These are phyloP conservation scores for Venturia effusa DNA, from an alignment of 2,329 filamentous ascomycete genomes.

Conservation along the genomic window DNA sequence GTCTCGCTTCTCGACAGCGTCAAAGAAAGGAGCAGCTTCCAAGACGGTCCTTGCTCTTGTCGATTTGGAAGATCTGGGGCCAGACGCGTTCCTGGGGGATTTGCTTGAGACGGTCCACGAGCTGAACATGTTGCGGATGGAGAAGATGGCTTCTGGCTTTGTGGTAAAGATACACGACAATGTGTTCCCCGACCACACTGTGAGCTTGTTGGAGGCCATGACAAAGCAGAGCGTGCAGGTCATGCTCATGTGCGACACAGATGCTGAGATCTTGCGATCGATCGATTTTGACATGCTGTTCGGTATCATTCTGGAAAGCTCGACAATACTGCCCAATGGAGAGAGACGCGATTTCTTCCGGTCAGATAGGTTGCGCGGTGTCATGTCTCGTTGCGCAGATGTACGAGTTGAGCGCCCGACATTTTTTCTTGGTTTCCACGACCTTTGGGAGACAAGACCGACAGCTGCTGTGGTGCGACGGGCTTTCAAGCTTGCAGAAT, in stretches of 20 bases:
- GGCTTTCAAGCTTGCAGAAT: slow-evolving; percentile 3
- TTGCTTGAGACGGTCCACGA: background rate
- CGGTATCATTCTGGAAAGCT: slow-evolving; percentile 2
- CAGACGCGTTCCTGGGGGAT: background rate
- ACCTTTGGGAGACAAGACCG: slow-evolving; percentile 3
- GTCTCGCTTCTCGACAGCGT: background rate
- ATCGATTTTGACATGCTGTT: slow-evolving; percentile 1
- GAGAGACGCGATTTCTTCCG: slow-evolving; percentile 2
- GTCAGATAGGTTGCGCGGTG: background rate
- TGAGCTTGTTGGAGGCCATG: background rate
- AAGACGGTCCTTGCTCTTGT: background rate
- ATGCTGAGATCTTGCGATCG: background rate
- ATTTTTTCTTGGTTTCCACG: slow-evolving; percentile 4
- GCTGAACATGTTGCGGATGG: background rate
- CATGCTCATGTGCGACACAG: slow-evolving; percentile 4
- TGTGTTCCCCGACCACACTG: background rate
- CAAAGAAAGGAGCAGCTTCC: background rate
- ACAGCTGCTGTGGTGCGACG: slow-evolving; percentile 1
- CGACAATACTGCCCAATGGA: background rate
- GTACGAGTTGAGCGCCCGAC: background rate
- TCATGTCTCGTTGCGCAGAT: slow-evolving; percentile 2
- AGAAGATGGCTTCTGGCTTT: background rate
- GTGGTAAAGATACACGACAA: slow-evolving; percentile 1
- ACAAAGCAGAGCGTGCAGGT: background rate
- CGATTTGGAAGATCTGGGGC: background rate